Base-by-base conservation (phyloP, 208 protist genomes). In the Balamuthia mandrillaris region DNA sequence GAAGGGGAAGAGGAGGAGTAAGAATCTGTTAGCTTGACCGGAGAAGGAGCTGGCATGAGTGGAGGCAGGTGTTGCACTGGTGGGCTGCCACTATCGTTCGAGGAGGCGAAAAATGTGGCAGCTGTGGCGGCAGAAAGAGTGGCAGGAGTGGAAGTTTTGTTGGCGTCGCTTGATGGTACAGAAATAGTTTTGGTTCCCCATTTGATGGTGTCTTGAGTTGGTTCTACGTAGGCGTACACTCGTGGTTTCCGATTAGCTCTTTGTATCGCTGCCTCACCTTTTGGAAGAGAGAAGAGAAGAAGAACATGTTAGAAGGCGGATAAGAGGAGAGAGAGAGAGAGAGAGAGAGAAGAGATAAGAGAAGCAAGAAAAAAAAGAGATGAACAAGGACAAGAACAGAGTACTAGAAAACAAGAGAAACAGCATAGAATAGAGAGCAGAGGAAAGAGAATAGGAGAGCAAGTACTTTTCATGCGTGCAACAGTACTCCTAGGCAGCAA, bases 191-290 rank as follows among this genome's bases (percentile, higher is more conserved):
- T n/a, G n/a, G 47, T 44, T 6, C 66, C 66, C 66, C 66, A 75
- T 27, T 75, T 75, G 21, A 44, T 44, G 35, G 66, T 52, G 27
- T 37, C n/a, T 21, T 37, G 42, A 37, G 66, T 54, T 7, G 66
- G 66, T 44, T 75, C 66, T 44, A 54, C 42, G 42, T 75, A 75
- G 42, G 47, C 47, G 27, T 75, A 75, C 3, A 75, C 66, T 10
- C 66, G 35, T 31, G 66, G 66, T 44, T 6, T 14, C 24, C 52
- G 45, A n/a, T 75, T 75, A 9, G 35, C 12, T 45, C 65, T 37
- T 44, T 75, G 65, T 10, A 75, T 45, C 65, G 65, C 65, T 18
- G 65, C 65, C 42, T 75, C 65, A 44, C 65, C 65, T 75, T 10
- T 24, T n/a, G n/a, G n/a, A n/a, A n/a, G n/a, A n/a, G n/a, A n/a